These are phyloP conservation scores for Paramecium primaurelia DNA, from an alignment of 73 alveolate species.

Conservation along the genomic window DNA sequence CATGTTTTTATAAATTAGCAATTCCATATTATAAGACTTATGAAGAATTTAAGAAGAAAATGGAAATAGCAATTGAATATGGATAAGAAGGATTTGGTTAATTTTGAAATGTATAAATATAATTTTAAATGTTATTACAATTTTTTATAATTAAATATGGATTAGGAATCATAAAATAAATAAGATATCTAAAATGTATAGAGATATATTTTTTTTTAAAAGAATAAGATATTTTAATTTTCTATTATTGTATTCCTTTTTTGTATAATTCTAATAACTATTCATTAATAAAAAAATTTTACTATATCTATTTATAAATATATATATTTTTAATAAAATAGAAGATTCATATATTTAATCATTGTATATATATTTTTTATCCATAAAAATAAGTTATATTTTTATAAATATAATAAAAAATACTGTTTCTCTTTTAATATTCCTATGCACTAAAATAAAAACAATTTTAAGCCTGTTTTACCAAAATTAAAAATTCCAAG, in stretches of 20 bases:
- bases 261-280: no score
- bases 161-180: no score
- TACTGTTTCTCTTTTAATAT: not conserved
- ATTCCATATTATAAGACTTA: not conserved
- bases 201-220: no score
- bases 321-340: no score
- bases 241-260: no score
- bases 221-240: no score
- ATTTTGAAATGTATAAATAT: not conserved
- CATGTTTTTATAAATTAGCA: not conserved
- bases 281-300: no score
- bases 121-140: not conserved
- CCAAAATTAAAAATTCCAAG: not conserved
- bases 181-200: no score
- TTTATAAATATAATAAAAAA: not conserved
- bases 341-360: no score
- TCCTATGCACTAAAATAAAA: not conserved
- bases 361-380: no score
- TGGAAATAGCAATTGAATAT: not conserved
- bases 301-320: no score
- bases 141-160: no score
- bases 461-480: not conserved
- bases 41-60: not conserved
- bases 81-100: not conserved
- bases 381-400: not conserved